These are phyloP conservation scores for Dendrostoma leiphaemia DNA, from an alignment of 2,329 filamentous ascomycete genomes.

Conservation along the genomic window DNA sequence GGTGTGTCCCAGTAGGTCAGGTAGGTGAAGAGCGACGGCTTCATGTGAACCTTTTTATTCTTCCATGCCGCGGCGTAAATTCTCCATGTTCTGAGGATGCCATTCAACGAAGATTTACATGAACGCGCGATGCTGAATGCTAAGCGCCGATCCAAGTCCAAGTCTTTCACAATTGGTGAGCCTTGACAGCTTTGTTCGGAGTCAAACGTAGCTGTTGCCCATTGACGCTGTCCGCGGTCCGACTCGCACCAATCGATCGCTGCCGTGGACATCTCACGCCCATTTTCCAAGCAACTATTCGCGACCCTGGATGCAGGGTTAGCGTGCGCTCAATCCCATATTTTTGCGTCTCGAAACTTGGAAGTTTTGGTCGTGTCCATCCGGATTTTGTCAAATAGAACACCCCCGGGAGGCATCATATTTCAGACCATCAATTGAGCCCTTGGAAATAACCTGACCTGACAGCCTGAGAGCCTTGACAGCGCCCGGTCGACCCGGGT, in stretches of 20 bases:
- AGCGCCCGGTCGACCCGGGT: not conserved
- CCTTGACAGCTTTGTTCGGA: not conserved
- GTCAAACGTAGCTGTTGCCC: not conserved
- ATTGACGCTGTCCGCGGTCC: not conserved
- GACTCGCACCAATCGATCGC: not conserved
- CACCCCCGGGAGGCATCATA: no score
- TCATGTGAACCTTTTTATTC: not conserved
- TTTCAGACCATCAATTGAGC: not conserved
- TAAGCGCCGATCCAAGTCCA: not conserved
- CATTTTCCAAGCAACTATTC: no score
- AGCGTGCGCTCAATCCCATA: not conserved
- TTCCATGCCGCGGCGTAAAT: not conserved
- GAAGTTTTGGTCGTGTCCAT: no score
- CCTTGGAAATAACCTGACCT: not conserved
- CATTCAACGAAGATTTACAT: no score
- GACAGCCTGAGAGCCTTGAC: not conserved
- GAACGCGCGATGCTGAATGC: not conserved
- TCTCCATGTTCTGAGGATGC: not conserved
- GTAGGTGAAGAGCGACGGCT: not conserved
- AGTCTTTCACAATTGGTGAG: not conserved
- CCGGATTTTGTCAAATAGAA: no score
- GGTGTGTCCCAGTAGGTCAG: constrained; percentile 1
- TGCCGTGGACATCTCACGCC: not conserved
- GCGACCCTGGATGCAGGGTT: no score
- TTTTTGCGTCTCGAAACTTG: no score